Conservation (phyloP, 192 early-diverging fungal species). For the Linnemannia elongata region DNA sequence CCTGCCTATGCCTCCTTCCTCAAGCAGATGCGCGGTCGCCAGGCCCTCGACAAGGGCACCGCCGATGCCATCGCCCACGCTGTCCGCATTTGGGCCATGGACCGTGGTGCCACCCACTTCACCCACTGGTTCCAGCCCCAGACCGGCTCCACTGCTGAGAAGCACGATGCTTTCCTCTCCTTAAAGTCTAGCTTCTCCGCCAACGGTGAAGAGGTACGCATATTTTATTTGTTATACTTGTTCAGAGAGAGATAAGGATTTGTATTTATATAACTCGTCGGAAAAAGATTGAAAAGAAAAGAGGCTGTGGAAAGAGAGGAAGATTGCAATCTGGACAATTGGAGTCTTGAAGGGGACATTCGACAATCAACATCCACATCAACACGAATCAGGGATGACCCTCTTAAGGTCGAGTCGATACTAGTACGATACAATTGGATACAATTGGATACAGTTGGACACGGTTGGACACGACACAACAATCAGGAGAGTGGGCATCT, state of each 20-base stretch:
- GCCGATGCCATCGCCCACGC: constrained; percentile 99
- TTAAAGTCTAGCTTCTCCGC: constrained; percentile 84
- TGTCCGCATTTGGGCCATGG: constrained; percentile 97
- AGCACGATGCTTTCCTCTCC: constrained; percentile 99
- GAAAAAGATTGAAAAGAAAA: constrained; percentile 66
- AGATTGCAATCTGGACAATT: neutral
- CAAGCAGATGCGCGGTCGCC: constrained; percentile 93
- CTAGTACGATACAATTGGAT: neutral
- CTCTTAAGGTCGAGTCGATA: too few relatives aligned
- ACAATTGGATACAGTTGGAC: neutral
- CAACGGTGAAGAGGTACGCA: constrained; percentile 89
- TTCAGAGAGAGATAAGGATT: neutral
- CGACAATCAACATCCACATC: neutral
- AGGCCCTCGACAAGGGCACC: constrained; percentile 91
- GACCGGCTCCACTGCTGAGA: constrained; percentile 98
- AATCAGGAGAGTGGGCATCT: neutral
- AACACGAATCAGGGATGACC: neutral
- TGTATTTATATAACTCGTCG: neutral
- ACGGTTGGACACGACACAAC: neutral
- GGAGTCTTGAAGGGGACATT: neutral
- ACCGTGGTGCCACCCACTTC: constrained; percentile 97
- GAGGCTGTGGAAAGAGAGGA: constrained; percentile 79
- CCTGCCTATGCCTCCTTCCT: constrained; percentile 93
- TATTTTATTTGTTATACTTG: neutral
- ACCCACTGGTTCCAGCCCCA: constrained; percentile 99